A percentile compares a stretch with the other conserved stretches of the same genome.
phyloP scores from a whole-genome alignment of 192 early-diverging fungal genomes.

The Polychytrium aggregatum region DNA sequence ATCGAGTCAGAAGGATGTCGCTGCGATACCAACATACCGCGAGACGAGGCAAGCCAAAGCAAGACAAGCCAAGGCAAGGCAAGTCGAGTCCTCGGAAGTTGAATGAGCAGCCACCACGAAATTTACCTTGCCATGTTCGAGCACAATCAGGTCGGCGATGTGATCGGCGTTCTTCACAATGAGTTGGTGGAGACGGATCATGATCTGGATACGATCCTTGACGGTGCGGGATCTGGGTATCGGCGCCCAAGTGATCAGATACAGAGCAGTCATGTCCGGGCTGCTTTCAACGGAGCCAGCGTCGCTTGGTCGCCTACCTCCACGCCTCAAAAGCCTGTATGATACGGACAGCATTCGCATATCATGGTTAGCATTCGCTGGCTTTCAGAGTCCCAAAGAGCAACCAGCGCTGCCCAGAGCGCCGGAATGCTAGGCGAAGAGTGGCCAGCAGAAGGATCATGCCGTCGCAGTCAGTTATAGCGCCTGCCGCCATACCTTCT shows the following conservation, averaged over 20 bases:
- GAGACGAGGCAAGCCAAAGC: too few relatives aligned
- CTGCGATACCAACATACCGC: not conserved
- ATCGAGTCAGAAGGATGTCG: not conserved
- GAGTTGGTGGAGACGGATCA: constrained; percentile 47
- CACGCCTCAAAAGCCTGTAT: constrained; percentile 16
- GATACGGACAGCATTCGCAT: too few relatives aligned
- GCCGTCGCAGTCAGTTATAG: too few relatives aligned
- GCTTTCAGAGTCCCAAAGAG: too few relatives aligned
- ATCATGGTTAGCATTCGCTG: too few relatives aligned
- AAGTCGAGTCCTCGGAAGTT: too few relatives aligned
- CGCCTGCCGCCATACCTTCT: too few relatives aligned
- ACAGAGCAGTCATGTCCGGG: not conserved
- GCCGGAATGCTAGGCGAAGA: too few relatives aligned
- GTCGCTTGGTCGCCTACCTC: constrained; percentile 6
- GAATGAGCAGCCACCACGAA: too few relatives aligned
- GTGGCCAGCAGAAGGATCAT: too few relatives aligned
- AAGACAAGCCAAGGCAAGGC: too few relatives aligned
- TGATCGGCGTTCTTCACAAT: constrained; percentile 49
- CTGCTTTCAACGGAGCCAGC: not conserved
- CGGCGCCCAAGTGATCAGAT: not conserved
- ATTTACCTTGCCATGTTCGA: constrained; percentile 73
- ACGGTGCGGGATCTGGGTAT: constrained; percentile 34
- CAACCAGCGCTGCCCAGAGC: too few relatives aligned
- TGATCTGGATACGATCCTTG: constrained; percentile 54
- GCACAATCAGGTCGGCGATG: constrained; percentile 58